Base-by-base conservation (phyloP, 306 rosid species). In the Trifolium dubium region DNA sequence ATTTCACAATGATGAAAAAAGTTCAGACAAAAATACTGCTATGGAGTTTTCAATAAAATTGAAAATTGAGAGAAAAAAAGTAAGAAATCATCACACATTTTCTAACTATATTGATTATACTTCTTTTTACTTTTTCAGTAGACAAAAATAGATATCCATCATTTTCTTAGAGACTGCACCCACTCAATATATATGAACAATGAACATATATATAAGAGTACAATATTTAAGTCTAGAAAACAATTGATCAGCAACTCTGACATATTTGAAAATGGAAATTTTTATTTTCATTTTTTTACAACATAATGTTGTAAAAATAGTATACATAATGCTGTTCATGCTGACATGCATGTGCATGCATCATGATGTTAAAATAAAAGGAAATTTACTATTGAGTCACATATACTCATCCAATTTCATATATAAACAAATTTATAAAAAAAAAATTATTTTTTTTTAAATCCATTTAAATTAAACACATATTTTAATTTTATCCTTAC, bases 101-200 rank as follows among this genome's bases (percentile, higher is more conserved):
- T 81, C 72, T 66, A 81, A 88, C 79, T 63, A 76, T 67, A 55
- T 63, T 69, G 67, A 77, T 77, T 80, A 53, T 46, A 7, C 76
- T 54, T 72, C 64, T 84, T 62, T 58, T 74, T 64, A 68, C 85
- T 85, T 85, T 85, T 86, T 84, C 75, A 71, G 81, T 63, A 65
- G 83, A 86, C 77, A 75, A 81, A 85, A 73, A 72, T 79, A 87
- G 83, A 81, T 83, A 78, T 66, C 69, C 88, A 88, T 91, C 92
- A 89, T 91, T 87, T 85, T 83, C 88, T 77, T 79, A 65, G 84
- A 88, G 90, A 88, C 87, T 81, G 86, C 83, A 72, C 81, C 77
- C 85, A 80, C 86, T 74, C 86, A 82, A 71, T 44, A 71, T 44
- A 13, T 23, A 23, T 23, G 23, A 23, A 23, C 23, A 23, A 23